Conservation (phyloP, 768 basidiomycete species). For the Boletellus ananiceps region DNA sequence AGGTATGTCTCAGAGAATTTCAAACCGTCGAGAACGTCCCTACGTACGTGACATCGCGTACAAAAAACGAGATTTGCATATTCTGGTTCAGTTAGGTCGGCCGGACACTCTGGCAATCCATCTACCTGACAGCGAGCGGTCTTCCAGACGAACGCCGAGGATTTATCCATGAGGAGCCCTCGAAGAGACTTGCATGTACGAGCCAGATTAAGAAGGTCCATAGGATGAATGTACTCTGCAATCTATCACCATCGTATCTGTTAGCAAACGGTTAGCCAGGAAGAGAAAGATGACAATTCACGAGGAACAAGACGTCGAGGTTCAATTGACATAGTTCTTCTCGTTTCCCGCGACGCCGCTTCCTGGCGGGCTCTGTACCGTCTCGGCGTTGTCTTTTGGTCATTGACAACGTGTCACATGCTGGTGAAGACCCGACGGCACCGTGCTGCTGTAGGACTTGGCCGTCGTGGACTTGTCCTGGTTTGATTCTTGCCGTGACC, state of each 20-base stretch:
- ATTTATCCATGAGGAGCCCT: slow-evolving; percentile 29
- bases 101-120: slow-evolving; percentile 40
- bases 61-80: slow-evolving; percentile 41
- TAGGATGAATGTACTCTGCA: slow-evolving; percentile 35
- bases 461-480: too few species aligned
- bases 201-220: slow-evolving; percentile 29
- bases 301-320: slow-evolving; percentile 19
- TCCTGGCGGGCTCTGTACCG: background rate
- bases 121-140: slow-evolving; percentile 27
- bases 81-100: slow-evolving; percentile 41
- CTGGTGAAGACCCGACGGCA: background rate
- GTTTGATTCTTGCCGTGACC: background rate
- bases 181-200: slow-evolving; percentile 37
- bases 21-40: background rate
- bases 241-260: slow-evolving; percentile 26
- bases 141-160: slow-evolving; percentile 27
- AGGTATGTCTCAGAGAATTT: background rate
- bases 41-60: slow-evolving; percentile 21
- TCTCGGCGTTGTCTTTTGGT: background rate
- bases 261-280: background rate
- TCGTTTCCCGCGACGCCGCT: background rate
- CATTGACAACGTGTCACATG: too few species aligned
- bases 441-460: too few species aligned
- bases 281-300: background rate
- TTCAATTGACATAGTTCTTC: slow-evolving; percentile 4